Percentiles rank a stretch among this genome's conserved stretches.
These are phyloP conservation scores for Termitomyces sp. DNA, from an alignment of 1,284 basidiomycete genomes.

Conservation along the genomic window DNA sequence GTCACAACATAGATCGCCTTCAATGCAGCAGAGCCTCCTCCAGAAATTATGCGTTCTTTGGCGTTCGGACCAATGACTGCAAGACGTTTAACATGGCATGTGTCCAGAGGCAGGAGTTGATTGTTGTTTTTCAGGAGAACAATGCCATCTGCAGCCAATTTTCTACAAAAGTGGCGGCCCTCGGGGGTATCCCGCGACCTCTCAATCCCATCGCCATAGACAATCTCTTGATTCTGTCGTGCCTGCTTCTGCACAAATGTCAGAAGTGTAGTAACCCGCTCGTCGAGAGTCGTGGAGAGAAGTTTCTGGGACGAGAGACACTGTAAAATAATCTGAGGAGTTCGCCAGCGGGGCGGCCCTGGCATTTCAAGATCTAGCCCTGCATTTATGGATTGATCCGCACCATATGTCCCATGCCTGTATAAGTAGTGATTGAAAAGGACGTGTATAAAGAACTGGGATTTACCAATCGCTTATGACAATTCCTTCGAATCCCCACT, in stretches of 20 bases:
- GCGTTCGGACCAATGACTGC: constrained; percentile 76
- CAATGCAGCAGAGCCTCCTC: constrained; percentile 71
- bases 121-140: constrained; percentile 69
- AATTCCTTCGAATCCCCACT: constrained; percentile 65
- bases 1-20: constrained; percentile 67
- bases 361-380: constrained; percentile 72
- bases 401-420: constrained; percentile 14
- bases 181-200: constrained; percentile 53
- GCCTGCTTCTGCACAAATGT: constrained; percentile 58
- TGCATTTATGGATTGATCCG: constrained; percentile 38
- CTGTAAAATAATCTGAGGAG: constrained; percentile 47
- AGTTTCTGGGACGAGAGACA: constrained; percentile 56
- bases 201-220: constrained; percentile 62
- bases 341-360: constrained; percentile 61
- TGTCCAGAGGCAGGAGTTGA: constrained; percentile 49
- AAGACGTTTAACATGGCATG: constrained; percentile 46
- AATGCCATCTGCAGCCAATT: constrained; percentile 57
- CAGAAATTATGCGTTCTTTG: constrained; percentile 58
- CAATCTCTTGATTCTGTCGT: constrained; percentile 50
- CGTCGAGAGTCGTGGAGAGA: constrained; percentile 44
- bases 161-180: constrained; percentile 48
- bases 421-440: not conserved
- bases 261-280: constrained; percentile 50
- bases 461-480: constrained; percentile 63
- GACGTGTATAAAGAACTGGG: not conserved